Evolutionary conservation across 805 yeast species (phyloP).

Genomic region (Saccharomyces paradoxus): DNA sequence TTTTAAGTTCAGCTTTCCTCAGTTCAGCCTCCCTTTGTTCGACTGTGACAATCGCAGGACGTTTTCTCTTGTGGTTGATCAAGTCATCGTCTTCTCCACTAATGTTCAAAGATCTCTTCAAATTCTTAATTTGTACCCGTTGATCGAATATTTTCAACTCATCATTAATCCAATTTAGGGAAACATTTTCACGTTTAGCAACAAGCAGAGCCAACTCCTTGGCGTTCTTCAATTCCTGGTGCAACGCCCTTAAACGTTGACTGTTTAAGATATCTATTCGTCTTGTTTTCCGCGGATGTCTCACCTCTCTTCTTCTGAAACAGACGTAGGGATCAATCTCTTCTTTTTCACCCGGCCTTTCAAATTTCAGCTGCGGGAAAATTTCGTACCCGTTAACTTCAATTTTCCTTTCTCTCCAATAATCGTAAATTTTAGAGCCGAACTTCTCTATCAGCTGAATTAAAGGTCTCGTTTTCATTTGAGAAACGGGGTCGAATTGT

Average conservation of each 20-base stretch:
- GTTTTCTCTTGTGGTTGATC: slow-evolving; percentile 65
- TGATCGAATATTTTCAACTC: slow-evolving; percentile 65
- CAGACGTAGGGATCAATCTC: slow-evolving; percentile 92
- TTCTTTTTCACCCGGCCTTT: slow-evolving; percentile 80
- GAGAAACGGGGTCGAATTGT: slow-evolving; percentile 36
- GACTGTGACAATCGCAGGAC: slow-evolving; percentile 14
- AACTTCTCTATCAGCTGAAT: slow-evolving; percentile 43
- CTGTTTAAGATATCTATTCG: slow-evolving; percentile 87
- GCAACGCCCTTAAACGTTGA: slow-evolving; percentile 68
- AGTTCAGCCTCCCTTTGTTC: slow-evolving; percentile 12
- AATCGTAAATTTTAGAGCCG: slow-evolving; percentile 64
- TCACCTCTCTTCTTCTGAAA: slow-evolving; percentile 88
- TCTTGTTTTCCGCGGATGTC: slow-evolving; percentile 93
- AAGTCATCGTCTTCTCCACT: slow-evolving; percentile 81
- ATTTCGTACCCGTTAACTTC: slow-evolving; percentile 61
- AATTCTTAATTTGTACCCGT: slow-evolving; percentile 60
- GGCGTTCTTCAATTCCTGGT: slow-evolving; percentile 70
- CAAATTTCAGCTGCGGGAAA: slow-evolving; percentile 71
- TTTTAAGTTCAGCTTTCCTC: slow-evolving; percentile 4
- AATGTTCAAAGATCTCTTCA: slow-evolving; percentile 68
- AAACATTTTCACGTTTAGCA: slow-evolving; percentile 56
- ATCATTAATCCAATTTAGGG: slow-evolving; percentile 45
- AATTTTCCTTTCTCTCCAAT: slow-evolving; percentile 74
- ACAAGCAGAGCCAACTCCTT: slow-evolving; percentile 59
- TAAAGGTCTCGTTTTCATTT: slow-evolving; percentile 38